A percentile compares a stretch with the other conserved stretches of the same genome.
Conservation (phyloP, 2,329 filamentous ascomycete species). For the Cryphonectria radicalis region DNA sequence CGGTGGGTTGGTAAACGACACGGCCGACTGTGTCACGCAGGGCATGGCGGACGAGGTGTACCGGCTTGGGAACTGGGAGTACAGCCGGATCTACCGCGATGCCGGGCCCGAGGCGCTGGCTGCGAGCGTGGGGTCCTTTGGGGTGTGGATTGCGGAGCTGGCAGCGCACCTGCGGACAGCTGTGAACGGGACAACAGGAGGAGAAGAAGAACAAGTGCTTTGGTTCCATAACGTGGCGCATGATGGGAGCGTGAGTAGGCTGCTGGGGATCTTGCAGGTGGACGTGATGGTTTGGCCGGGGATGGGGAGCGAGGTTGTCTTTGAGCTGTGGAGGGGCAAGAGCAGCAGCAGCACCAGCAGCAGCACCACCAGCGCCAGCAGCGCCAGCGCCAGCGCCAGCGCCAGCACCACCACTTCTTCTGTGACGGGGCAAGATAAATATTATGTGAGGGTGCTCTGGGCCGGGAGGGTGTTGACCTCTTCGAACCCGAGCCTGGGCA, state of each 20-base stretch:
- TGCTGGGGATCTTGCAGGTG: slow-evolving; percentile 73
- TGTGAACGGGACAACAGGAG: slow-evolving; percentile 42
- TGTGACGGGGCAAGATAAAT: slow-evolving; percentile 33
- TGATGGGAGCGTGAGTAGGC: slow-evolving; percentile 70
- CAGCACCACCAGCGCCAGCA: background rate
- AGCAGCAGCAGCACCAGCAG: background rate
- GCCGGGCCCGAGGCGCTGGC: slow-evolving; percentile 59
- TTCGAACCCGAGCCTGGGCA: slow-evolving; percentile 66
- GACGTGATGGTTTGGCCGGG: slow-evolving; percentile 83
- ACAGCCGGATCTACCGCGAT: slow-evolving; percentile 77
- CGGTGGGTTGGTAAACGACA: slow-evolving; percentile 44
- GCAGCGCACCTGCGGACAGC: slow-evolving; percentile 64
- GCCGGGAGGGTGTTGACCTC: slow-evolving; percentile 67
- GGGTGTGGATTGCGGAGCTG: slow-evolving; percentile 76
- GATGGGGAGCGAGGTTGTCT: slow-evolving; percentile 79
- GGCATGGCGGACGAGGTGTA: slow-evolving; percentile 71
- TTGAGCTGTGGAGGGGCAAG: slow-evolving; percentile 67
- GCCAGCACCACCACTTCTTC: no score
- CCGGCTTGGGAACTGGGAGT: slow-evolving; percentile 79
- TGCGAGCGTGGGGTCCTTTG: slow-evolving; percentile 65
- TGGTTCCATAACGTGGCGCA: slow-evolving; percentile 83
- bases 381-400: no score
- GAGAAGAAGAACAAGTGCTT: slow-evolving; percentile 37
- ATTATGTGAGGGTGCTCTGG: slow-evolving; percentile 70
- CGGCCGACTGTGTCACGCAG: slow-evolving; percentile 62